Base-by-base conservation (phyloP, 176 grass and related monocot genomes). In the Thinopyrum elongatum region DNA sequence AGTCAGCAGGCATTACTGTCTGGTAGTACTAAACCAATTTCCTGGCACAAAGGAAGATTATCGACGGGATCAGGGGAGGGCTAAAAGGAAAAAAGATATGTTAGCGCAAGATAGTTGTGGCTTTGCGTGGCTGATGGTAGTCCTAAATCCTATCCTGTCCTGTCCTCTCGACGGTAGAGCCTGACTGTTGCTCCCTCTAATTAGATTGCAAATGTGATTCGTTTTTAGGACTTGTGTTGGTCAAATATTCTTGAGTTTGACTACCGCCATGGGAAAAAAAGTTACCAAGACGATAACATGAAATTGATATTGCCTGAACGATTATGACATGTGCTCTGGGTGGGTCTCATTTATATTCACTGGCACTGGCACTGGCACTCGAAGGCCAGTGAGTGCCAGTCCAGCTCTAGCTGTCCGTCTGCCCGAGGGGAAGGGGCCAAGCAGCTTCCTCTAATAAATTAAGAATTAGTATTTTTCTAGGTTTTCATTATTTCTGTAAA, bases 301-400 rank as follows among this genome's bases (percentile, higher is more conserved):
- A 17, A 9, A 3, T 22, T 58, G 55, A 22, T 21, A 8, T 21
- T 57, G 7, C 53, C 53, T 7, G 49, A 53, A 19, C 5, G 6
- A 19, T 19, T 19, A 19, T 53, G 49, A 53, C 49, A 19, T 53
- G 16, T 53, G 49, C 49, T 53, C 16, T 49, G 9, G 39, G 44
- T 53, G 55, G 21, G 55, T 3, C 55, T 3, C 55, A 58, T 58
- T 58, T 58, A 58, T 58, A 22, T 58, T 58, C 55, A 58, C 19
- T 58, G 55, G 55, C 53, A 21, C 44, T 47, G 44, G 44, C 13
- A 49, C 13, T 51, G 47, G 47, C 47, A 49, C 53, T 41, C 31
- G 11, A 25, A 79, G 80, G 80, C 76, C 47, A 75, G 35, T 84
- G 93, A 79, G 35, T 82, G 93, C 83, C 87, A 95, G 87, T 77